Evolutionary conservation across 2,329 filamentous ascomycete species (phyloP), one percentile per base, ranked within the genome.

Genomic region (Paracoccidioides brasiliensis): DNA sequence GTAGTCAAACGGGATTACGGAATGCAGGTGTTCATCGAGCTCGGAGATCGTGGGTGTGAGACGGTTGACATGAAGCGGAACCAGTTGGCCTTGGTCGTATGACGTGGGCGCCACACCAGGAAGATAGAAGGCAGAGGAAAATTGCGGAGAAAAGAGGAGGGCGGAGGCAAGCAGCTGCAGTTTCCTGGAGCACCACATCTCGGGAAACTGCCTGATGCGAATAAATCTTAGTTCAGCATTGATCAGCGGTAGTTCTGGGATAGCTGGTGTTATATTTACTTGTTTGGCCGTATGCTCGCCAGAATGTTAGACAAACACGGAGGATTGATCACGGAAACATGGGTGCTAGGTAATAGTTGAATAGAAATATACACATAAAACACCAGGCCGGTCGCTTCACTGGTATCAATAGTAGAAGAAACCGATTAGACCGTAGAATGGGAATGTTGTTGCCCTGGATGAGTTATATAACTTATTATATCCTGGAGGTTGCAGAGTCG

Each of bases 1-100:
- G 77, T 98, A 97, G 73, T 97, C 91, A 78, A 88, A 98, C 4
- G 91, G 88, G 65, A 97, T 84, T 55, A 95, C 85, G n/a, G 90
- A 94, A 69, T 90, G 88, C 43, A 97, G 78, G 63, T 89, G 85
- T 32, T 85, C 81, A 71, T 95, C 89, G 60, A 81, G 79, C 58
- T 81, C 78, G 44, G 86, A 86, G 48, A 89, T 83, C 48, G 90
- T 83, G 3, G 93, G 91, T 44, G 88, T 93, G 64, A 98, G 85
- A 68, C 85, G 85, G 75, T 98, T 98, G 70, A 98, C 93, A 66
- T 88, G 85, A 51, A 98, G 80, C 30, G 90, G 88, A 30, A 98
- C 93, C 32, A 75, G 75, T 64, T 93, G 87, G 67, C 83, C 86
- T 53, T 77, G 74, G 65, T 87, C 83, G 76, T 98, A 98, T 56